phyloP scores from a whole-genome alignment of 2,329 filamentous ascomycete species.

The Aspergillus novoparasiticus region DNA sequence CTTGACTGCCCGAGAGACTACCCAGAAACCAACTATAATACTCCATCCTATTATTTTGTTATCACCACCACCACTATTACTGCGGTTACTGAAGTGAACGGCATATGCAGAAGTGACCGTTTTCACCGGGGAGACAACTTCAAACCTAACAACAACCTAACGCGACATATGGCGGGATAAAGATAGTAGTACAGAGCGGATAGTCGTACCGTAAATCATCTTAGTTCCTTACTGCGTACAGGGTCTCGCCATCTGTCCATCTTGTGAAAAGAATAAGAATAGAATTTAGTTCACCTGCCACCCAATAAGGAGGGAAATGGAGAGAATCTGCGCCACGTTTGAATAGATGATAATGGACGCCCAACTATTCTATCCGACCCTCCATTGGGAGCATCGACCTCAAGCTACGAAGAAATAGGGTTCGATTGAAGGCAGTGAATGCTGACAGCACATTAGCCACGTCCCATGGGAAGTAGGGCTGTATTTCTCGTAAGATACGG shows the following conservation, averaged over 20 bases:
- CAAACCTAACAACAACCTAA: not conserved
- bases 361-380: not conserved
- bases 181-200: slow-evolving; percentile 3
- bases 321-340: slow-evolving; percentile 14
- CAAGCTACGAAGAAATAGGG: not conserved
- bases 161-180: slow-evolving; percentile 6
- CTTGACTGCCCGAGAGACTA: not conserved
- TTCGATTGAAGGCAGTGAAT: not conserved
- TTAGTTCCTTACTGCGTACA: slow-evolving; percentile 12
- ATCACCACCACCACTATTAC: not conserved
- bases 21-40: not conserved
- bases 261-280: slow-evolving; percentile 5
- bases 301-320: slow-evolving; percentile 9
- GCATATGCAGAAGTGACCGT: not conserved
- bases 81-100: not conserved
- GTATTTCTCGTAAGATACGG: not conserved
- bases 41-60: not conserved
- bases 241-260: slow-evolving; percentile 2
- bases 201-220: not conserved
- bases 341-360: not conserved
- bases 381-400: not conserved
- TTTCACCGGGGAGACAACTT: not conserved
- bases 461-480: not conserved
- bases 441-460: slow-evolving; percentile 6
- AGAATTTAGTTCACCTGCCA: not conserved